Evolutionary conservation across 306 rosid genomes (phyloP).

Genomic region (Parietaria judaica): DNA sequence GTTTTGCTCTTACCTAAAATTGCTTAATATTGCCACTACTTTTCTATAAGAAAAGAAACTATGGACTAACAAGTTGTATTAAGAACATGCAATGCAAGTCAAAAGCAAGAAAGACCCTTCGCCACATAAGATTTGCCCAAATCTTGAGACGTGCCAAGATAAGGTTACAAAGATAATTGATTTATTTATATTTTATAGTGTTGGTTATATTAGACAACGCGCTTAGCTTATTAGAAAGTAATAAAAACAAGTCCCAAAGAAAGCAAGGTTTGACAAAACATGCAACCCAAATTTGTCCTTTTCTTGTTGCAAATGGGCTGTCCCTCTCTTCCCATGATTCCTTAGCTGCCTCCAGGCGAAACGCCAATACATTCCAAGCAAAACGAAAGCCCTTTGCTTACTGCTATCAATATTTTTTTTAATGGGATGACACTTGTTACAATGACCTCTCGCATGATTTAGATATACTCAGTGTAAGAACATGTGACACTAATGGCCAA

Average conservation of each 20-base stretch:
- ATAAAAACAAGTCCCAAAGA: background rate
- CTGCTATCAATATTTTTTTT: too few relatives aligned
- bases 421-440: too few relatives aligned
- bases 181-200: too few relatives aligned
- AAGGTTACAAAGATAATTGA: background rate
- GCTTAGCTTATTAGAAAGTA: conserved; percentile 3
- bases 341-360: conserved; percentile 12
- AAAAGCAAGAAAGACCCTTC: conserved; percentile 5
- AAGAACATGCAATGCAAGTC: background rate
- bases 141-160: background rate
- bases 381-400: background rate
- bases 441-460: too few relatives aligned
- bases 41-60: too few relatives aligned
- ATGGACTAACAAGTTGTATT: too few relatives aligned
- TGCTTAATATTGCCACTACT: too few relatives aligned
- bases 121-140: conserved; percentile 14
- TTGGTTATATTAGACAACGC: background rate
- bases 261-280: background rate
- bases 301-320: background rate
- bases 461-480: too few relatives aligned
- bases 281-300: background rate
- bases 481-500: too few relatives aligned
- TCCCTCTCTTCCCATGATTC: background rate
- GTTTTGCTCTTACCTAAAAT: too few relatives aligned
- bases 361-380: conserved; percentile 5